Conservation (phyloP, 306 rosid species). For the Potentilla sterilis region DNA sequence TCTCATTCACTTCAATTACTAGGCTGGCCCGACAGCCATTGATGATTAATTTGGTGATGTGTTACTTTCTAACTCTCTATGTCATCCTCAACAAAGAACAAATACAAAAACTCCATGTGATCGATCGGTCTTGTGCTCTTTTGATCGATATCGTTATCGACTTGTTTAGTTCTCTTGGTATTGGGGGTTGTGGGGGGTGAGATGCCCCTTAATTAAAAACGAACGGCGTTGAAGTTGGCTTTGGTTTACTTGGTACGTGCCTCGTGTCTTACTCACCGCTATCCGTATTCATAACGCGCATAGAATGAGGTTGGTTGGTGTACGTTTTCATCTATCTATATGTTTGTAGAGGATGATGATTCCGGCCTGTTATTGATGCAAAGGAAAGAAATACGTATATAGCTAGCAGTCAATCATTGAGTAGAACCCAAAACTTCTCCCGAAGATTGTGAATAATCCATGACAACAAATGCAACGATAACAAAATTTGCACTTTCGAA, state of each 20-base stretch:
- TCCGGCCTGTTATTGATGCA: too few species aligned
- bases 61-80: too few species aligned
- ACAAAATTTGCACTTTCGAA: too few species aligned
- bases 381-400: background rate
- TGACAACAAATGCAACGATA: too few species aligned
- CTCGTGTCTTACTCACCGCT: background rate
- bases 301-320: background rate
- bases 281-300: background rate
- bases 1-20: background rate
- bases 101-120: too few species aligned
- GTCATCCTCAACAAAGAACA: too few species aligned
- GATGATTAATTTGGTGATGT: too few species aligned
- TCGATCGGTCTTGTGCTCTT: too few species aligned
- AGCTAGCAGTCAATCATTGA: background rate
- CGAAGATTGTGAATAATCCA: too few species aligned
- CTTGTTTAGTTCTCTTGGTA: too few species aligned
- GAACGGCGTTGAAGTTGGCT: background rate
- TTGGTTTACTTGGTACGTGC: background rate
- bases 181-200: background rate
- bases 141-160: too few species aligned
- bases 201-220: background rate
- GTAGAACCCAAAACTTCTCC: background rate
- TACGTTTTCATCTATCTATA: background rate
- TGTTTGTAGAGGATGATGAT: too few species aligned
- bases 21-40: background rate